Base-by-base conservation (phyloP, 805 yeast species). In the Candida broadrunensis region DNA sequence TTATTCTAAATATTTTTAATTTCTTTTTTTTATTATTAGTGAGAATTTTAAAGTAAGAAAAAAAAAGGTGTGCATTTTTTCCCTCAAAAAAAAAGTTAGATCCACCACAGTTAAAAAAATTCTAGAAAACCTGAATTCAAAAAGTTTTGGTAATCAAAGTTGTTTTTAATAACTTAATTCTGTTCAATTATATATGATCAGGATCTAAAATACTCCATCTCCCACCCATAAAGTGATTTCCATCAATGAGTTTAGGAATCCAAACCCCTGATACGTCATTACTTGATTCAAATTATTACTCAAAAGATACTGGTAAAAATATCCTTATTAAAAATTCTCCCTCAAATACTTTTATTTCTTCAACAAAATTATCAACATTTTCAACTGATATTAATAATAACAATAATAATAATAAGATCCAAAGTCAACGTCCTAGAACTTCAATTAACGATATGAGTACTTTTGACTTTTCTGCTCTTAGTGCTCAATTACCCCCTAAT, bases 401-500 rank as follows among this genome's bases (percentile, higher is more conserved):
- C n/a, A 7, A 8, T 5, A 5, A 8, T 25, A 13, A 25, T 13
- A 25, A 25, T 9, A 25, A 9, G 29, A 25, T 13, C 14, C 32
- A 25, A 38, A 7, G 20, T 16, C 38, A 12, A 11, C 33, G 15
- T 11, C n/a, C 17, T 33, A 29, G 7, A 6, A 16, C 14, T 29
- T 14, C 46, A 11, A 36, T 44, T 14, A 44, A 43, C 13, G 43
- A 44, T 31, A 39, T 41, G 37, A 48, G 43, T 35, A 31, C 46
- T 21, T 48, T 52, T 30, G 49, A 49, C 41, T 41, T 49, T 12
- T 45, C 51, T 12, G 36, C 41, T 6, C 42, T 48, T 15, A 47
- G 35, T 33, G 47, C 47, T 8, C 56, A 52, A 23, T 54, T 62
- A 24, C 69, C 69, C n/a, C 66, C 68, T 12, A 60, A 62, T 45